Base-by-base conservation (phyloP, 306 rosid species). In the Astragalus membranaceus region DNA sequence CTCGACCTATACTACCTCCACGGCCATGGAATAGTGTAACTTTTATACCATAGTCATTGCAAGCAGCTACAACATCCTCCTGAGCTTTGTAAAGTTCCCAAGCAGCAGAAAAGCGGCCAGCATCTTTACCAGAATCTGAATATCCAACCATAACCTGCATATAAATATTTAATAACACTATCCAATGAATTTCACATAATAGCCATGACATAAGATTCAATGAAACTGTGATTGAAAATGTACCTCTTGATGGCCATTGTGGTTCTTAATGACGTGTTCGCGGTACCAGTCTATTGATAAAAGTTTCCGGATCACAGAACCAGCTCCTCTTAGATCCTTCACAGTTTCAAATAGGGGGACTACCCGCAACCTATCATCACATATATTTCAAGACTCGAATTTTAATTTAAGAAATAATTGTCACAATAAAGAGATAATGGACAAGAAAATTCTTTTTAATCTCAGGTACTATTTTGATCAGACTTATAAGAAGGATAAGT, bases 41-140 rank as follows among this genome's bases (percentile, higher is more conserved):
- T 82, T 90, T 93, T 51, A 93, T 90, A 51, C 86, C 93, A 64
- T 79, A 93, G 52, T 93, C 98, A 69, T 82, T 90, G 82, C 96
- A 93, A 43, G 93, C 93, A 69, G 96, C 88, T 72, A 85, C 92
- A 67, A 93, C 98, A 84, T 93, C 98, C 79, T 93, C 98, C 74
- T 93, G 98, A 78, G 96, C 98, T 85, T 90, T 90, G 84, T 86
- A 93, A 70, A 93, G 96, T 67, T 93, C 98, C 98, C 98, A 93
- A 51, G 96, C 98, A 42, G 96, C 96, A 64, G 91, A 84, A 48
- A 93, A 90, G 71, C 96, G 96, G 51, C 98, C 98, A 42, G 96
- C 98, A 83, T 93, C 98, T 86, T 90, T 93, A 53, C 96, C 96
- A 72, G 98, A 93, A 84, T 93, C 96, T 66, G 98, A 93, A 79